These are phyloP conservation scores for Metschnikowia cerradonensis DNA, from an alignment of 805 yeast species.

Conservation along the genomic window DNA sequence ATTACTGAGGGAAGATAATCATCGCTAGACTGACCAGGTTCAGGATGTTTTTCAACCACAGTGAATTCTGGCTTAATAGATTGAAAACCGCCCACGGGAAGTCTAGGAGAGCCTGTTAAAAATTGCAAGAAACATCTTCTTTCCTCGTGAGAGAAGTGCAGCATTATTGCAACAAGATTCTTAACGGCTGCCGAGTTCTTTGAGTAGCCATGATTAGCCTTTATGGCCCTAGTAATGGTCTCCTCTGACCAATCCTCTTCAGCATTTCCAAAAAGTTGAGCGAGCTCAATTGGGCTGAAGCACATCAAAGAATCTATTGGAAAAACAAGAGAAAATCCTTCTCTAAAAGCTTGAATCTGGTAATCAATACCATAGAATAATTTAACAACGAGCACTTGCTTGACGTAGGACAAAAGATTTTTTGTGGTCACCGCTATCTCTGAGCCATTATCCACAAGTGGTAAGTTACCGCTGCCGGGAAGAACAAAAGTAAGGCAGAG, in stretches of 20 bases:
- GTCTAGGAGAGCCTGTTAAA: slow-evolving; percentile 86
- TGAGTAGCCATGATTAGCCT: slow-evolving; percentile 88
- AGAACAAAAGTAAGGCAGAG: slow-evolving; percentile 62
- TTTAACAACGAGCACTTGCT: slow-evolving; percentile 52
- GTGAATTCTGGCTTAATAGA: slow-evolving; percentile 78
- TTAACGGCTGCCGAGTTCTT: slow-evolving; percentile 63
- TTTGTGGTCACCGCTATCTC: slow-evolving; percentile 43
- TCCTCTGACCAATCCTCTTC: slow-evolving; percentile 83
- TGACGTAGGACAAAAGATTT: slow-evolving; percentile 59
- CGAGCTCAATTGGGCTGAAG: slow-evolving; percentile 72
- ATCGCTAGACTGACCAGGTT: slow-evolving; percentile 62
- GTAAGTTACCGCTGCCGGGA: slow-evolving; percentile 70
- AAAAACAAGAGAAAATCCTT: slow-evolving; percentile 80
- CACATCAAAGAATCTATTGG: slow-evolving; percentile 70
- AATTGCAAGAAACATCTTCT: slow-evolving; percentile 78
- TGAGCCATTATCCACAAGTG: slow-evolving; percentile 55
- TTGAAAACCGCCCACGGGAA: slow-evolving; percentile 93
- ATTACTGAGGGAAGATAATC: slow-evolving; percentile 92
- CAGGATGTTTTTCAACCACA: slow-evolving; percentile 80
- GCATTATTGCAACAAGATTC: slow-evolving; percentile 58
- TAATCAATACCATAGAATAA: slow-evolving; percentile 58
- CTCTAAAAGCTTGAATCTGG: slow-evolving; percentile 66
- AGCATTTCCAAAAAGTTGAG: slow-evolving; percentile 65
- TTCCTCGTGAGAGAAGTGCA: slow-evolving; percentile 48
- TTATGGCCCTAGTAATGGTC: slow-evolving; percentile 55